These are phyloP conservation scores for Caryopteris hybrid DNA, from an alignment of 305 asterid genomes.

Conservation along the genomic window DNA sequence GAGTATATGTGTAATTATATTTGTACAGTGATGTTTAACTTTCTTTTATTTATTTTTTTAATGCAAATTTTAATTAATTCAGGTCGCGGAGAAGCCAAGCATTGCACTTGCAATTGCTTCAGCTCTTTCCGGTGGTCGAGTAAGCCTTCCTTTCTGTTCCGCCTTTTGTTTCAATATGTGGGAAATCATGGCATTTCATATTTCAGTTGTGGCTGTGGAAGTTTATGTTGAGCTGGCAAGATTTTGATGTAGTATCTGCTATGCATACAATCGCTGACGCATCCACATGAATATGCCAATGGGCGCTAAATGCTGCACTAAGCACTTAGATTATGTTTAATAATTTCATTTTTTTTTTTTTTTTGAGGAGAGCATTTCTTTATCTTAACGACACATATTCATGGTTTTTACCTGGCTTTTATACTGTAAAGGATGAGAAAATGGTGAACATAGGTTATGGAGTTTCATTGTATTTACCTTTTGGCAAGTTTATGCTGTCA, in stretches of 20 bases:
- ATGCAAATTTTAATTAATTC: slow-evolving; percentile 9
- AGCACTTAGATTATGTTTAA: not conserved
- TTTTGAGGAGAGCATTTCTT: too few relatives aligned
- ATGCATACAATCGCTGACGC: not conserved
- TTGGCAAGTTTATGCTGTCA: not conserved
- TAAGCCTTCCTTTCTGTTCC: slow-evolving; percentile 23
- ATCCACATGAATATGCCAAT: not conserved
- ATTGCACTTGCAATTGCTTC: slow-evolving; percentile 86
- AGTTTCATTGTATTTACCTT: not conserved
- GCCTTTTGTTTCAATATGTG: not conserved
- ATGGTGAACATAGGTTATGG: not conserved
- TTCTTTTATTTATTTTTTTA: not conserved
- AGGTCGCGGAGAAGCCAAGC: slow-evolving; percentile 97
- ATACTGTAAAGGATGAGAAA: not conserved
- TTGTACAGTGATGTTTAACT: not conserved
- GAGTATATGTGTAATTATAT: not conserved
- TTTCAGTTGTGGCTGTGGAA: not conserved
- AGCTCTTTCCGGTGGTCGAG: slow-evolving; percentile 72
- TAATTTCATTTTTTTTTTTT: too few relatives aligned
- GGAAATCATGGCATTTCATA: slow-evolving; percentile 11
- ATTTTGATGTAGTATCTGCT: not conserved
- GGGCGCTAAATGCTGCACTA: not conserved
- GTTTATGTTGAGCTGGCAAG: not conserved
- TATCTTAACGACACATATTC: not conserved
- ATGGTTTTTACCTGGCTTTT: not conserved